Percentiles rank a stretch among this genome's conserved stretches.
Conservation (phyloP, 805 yeast species). For the Candida nanaspora region DNA sequence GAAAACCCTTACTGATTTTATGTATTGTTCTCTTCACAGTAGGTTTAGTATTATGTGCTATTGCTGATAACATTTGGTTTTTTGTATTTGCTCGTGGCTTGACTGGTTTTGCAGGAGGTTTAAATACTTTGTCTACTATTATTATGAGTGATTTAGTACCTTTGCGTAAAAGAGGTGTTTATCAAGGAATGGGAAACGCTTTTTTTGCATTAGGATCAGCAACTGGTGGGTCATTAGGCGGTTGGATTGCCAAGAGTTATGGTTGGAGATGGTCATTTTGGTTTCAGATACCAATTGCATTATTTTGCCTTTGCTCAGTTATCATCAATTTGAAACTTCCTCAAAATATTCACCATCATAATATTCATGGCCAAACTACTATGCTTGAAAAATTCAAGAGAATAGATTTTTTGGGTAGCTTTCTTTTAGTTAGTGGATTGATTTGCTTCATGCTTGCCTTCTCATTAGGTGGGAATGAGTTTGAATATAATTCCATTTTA, state of each 20-base stretch:
- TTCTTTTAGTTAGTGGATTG: neutral
- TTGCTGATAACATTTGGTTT: conserved; percentile 37
- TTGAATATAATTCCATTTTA: neutral
- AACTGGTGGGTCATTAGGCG: conserved; percentile 60
- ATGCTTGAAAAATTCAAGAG: conserved; percentile 38
- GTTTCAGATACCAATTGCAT: conserved; percentile 47
- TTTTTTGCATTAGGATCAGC: conserved; percentile 77
- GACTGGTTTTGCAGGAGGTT: conserved; percentile 90
- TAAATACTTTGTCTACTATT: conserved; percentile 70
- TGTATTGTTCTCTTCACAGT: conserved; percentile 50
- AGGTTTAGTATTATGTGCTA: conserved; percentile 51
- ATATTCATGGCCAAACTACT: conserved; percentile 27
- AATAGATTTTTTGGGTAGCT: conserved; percentile 38
- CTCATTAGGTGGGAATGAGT: neutral
- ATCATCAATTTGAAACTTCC: conserved; percentile 39
- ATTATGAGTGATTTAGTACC: conserved; percentile 77
- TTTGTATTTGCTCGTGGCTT: conserved; percentile 56
- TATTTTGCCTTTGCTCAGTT: conserved; percentile 28
- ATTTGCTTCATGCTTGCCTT: conserved; percentile 1
- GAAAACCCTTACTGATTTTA: conserved; percentile 43
- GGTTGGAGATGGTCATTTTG: conserved; percentile 66
- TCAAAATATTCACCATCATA: conserved; percentile 27
- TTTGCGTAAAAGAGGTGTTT: conserved; percentile 71
- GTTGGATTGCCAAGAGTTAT: conserved; percentile 44
- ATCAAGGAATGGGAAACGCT: conserved; percentile 79